phyloP scores from a whole-genome alignment of 176 grass and related monocot genomes.

The Ensete glaucum region DNA sequence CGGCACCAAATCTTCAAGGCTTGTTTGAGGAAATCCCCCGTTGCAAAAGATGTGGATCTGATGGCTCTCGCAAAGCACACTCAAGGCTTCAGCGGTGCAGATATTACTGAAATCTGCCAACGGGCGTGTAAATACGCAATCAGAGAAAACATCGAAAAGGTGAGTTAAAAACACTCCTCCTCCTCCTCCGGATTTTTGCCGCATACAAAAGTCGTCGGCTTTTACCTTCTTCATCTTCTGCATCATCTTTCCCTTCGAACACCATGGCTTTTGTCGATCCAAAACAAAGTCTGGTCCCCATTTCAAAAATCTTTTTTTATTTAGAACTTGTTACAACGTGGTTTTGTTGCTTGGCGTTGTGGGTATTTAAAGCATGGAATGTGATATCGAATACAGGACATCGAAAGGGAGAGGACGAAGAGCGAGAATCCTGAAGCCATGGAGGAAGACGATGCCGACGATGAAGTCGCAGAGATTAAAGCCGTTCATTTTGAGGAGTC shows the following conservation, averaged over 20 bases:
- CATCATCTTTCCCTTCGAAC: too few species aligned
- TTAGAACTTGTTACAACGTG: not conserved
- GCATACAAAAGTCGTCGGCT: too few species aligned
- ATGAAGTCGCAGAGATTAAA: slow-evolving; percentile 39
- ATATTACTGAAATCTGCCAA: slow-evolving; percentile 15
- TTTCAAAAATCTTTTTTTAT: too few species aligned
- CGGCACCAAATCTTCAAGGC: slow-evolving; percentile 45
- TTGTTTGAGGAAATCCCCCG: slow-evolving; percentile 37
- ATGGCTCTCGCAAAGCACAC: slow-evolving; percentile 38
- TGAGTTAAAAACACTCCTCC: not conserved
- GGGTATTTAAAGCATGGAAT: too few species aligned
- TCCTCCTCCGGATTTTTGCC: not conserved
- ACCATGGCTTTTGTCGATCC: too few species aligned
- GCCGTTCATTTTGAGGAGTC: slow-evolving; percentile 51
- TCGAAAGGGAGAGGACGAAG: slow-evolving; percentile 27
- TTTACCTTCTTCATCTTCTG: too few species aligned
- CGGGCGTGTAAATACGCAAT: slow-evolving; percentile 56
- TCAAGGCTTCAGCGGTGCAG: not conserved
- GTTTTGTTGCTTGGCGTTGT: not conserved
- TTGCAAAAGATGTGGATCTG: slow-evolving; percentile 38
- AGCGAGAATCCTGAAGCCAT: slow-evolving; percentile 19
- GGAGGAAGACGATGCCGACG: slow-evolving; percentile 31
- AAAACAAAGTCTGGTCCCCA: too few species aligned
- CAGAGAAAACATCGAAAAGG: slow-evolving; percentile 52
- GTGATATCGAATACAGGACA: slow-evolving; percentile 17